Percentiles rank a stretch among this genome's conserved stretches.
These are phyloP conservation scores for Blumeriella jaapii DNA, from an alignment of 2,329 filamentous ascomycete genomes.

Conservation along the genomic window DNA sequence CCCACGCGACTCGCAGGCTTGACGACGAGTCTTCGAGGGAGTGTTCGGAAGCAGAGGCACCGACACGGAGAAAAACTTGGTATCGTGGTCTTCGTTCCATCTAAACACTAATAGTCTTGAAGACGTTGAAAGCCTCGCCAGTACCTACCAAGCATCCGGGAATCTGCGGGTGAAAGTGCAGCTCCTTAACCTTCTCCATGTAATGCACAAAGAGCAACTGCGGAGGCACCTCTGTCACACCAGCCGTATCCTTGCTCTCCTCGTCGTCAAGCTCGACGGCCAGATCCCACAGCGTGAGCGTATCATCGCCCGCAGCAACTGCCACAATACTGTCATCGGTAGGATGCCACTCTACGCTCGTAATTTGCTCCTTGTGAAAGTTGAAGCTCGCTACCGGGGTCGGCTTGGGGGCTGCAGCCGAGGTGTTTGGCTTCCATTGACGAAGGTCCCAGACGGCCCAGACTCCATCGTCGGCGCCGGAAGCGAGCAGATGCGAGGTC, in stretches of 20 bases:
- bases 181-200: conserved; percentile 86
- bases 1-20: too few relatives aligned
- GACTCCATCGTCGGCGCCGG: conserved; percentile 83
- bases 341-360: conserved; percentile 92
- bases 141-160: conserved; percentile 82
- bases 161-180: conserved; percentile 97
- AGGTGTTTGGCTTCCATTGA: conserved; percentile 69
- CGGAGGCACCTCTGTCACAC: conserved; percentile 80
- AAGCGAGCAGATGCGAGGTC: conserved; percentile 80
- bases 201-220: conserved; percentile 96
- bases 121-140: conserved; percentile 76
- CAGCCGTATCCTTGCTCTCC: conserved; percentile 81
- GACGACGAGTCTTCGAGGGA: neutral
- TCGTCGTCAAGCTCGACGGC: conserved; percentile 95
- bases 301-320: conserved; percentile 86
- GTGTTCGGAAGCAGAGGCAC: neutral
- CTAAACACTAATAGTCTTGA: conserved; percentile 74
- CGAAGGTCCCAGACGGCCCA: conserved; percentile 96
- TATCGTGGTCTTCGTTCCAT: conserved; percentile 6
- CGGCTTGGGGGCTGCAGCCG: conserved; percentile 39
- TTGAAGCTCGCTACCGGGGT: conserved; percentile 84
- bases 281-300: conserved; percentile 91
- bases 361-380: conserved; percentile 96
- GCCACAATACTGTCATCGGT: conserved; percentile 93
- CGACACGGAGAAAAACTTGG: neutral